Base-by-base conservation (phyloP, 345 rosid genomes). In the Physaria fendleri region DNA sequence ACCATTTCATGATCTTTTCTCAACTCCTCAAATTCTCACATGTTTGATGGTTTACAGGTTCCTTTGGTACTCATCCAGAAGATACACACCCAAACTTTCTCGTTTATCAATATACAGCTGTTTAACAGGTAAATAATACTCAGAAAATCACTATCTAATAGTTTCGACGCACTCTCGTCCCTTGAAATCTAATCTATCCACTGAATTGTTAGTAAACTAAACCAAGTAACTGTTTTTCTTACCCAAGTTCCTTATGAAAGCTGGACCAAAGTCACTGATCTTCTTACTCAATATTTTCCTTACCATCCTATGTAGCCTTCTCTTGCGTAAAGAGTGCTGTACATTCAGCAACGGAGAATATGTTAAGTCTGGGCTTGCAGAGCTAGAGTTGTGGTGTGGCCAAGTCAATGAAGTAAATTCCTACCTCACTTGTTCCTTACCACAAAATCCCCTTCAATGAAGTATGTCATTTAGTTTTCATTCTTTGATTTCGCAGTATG, bases 301-400 rank as follows among this genome's bases (percentile, higher is more conserved):
- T 52, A 16, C 42, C 17, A 54, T 51, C 59, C 40, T 73, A 50
- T 73, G 83, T 74, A 89, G 97, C 73, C 90, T 94, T 62, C 99
- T 94, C 51, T 76, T 94, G 48, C 96, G 96, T 22, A 95, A 96
- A 20, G 99, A 94, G 77, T 94, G 99, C 13, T 94, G 99, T 79
- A 90, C 97, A 68, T 94, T 94, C 64, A 94, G 97, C 78, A 94
- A 94, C 29, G 97, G 99, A 33, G 99, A 93, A 75, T 87, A 78
- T 67, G 96, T 94, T 24, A 94, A 94, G 74, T 29, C 99, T 54
- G 99, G 99, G 43, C 80, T 94, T 71, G 99, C 99, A 35, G 97
- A 90, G 80, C 77, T 94, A 55, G 97, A 94, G 92, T 79, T 83
- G 23, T 94, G 99, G 99, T 90, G 95, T 45, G 80, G 86, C 73